Base-by-base conservation (phyloP, 208 protist species). In the Trypanosoma vivax region DNA sequence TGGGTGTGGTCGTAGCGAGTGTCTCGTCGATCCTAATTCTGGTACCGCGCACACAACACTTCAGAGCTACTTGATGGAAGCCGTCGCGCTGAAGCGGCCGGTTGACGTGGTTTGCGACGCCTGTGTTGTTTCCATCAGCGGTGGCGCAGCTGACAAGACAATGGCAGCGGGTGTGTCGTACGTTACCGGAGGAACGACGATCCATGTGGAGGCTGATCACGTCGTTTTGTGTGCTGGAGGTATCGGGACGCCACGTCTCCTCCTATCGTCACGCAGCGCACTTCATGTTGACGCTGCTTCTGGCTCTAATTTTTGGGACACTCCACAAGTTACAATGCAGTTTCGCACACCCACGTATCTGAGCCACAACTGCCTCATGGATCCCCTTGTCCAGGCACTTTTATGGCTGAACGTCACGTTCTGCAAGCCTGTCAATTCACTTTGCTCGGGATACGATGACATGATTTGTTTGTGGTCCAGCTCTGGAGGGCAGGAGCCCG, bases 361-460 rank as follows among this genome's bases (percentile, higher is more conserved):
- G 19, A 87, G 76, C 54, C 79, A 88, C 73, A 88, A 88, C 66
- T 76, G 70, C 60, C 81, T 76, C 54, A 55, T 78, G 14, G 79
- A 88, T 39, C 72, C 76, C 11, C 25, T 83, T 21, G 80, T 88
- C 27, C 72, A 77, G 13, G 38, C 43, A 40, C 51, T 81, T 33
- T 34, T 83, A 29, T 46, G 68, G 25, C 33, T 67, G 0, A 72
- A 79, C 28, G 41, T 86, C 13, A 53, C 46, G 16, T 76, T 50
- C 30, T 56, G 53, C 11, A 63, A 29, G 18, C 73, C 80, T 16
- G 38, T 70, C 50, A 50, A 74, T 2, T 73, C 72, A 27, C 49
- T 88, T 39, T 65, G 70, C 31, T 91, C 83, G 11, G 83, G 72
- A 47, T 92, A 75, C 58, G 84, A 92, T 25, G 84, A 92, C 47